Evolutionary conservation across 2,329 filamentous ascomycete species (phyloP), one percentile per base, ranked within the genome.

Genomic region (Talaromyces sp.): DNA sequence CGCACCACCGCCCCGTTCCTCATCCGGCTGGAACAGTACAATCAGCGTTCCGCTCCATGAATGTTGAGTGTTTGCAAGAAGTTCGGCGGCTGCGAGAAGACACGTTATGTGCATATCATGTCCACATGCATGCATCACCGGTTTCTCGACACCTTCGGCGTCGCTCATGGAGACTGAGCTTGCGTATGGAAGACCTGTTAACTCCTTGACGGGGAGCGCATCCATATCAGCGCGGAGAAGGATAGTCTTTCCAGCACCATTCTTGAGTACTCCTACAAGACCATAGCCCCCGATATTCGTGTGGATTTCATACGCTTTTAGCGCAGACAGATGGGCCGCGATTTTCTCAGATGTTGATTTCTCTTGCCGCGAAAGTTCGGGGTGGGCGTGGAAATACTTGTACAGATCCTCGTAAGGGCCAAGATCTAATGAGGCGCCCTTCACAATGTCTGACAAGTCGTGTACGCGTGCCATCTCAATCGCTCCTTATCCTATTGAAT

Each of bases 21-120:
- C 89, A 1, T 85, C 84, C 0, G 89, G 88, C 70, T 91, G 89
- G 72, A 91, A 91, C 2, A 87, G 74, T 7, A 88, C 73, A 5
- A 91, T 76, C 22, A 91, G 69, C 0, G 87, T 90, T 0, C 89
- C 89, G 10, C 73, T 78, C 88, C 89, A 91, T 0, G 67, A 37
- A 0, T 80, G 69, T n/a, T 74, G 78, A 0, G 76, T 72, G 0
- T 73, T 74, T 1, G 80, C 74, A 0, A 91, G 76, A 0, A 79
- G 78, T 60, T 85, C 80, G 0, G 84, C 81, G 0, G 84, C 83
- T 0, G 82, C 85, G 0, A 88, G 78, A 0, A 87, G 74, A 63
- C 79, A 79, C 0, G 85, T 84, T 52, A 87, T 83, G 70, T 88
- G 85, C 82, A 87, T 84, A 67, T 86, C 84, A 69, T 87, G 85